A percentile compares a stretch with the other conserved stretches of the same genome.
Conservation (phyloP, 768 basidiomycete genomes). For the Termitomyces sp. region DNA sequence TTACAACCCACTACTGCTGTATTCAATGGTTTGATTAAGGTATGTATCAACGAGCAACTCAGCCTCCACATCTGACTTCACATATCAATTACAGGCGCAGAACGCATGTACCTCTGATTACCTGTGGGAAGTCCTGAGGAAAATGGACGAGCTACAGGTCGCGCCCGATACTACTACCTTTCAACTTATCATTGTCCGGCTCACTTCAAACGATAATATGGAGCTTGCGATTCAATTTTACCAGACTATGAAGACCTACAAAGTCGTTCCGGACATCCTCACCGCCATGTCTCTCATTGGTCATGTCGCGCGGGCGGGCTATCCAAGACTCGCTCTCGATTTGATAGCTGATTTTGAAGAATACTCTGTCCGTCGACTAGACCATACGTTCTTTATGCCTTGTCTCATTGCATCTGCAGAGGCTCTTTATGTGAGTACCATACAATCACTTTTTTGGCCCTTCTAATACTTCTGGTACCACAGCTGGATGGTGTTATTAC, state of each 20-base stretch:
- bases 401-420: slow-evolving; percentile 68
- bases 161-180: slow-evolving; percentile 54
- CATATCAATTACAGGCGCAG: slow-evolving; percentile 40
- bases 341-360: slow-evolving; percentile 62
- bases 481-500: slow-evolving; percentile 66
- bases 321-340: slow-evolving; percentile 71
- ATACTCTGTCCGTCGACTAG: slow-evolving; percentile 51
- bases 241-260: slow-evolving; percentile 52
- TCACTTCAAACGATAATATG: slow-evolving; percentile 46
- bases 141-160: slow-evolving; percentile 52
- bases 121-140: slow-evolving; percentile 50
- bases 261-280: slow-evolving; percentile 48
- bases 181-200: slow-evolving; percentile 49
- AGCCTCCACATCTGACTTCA: slow-evolving; percentile 7
- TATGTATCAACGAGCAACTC: slow-evolving; percentile 26
- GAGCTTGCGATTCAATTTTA: slow-evolving; percentile 67
- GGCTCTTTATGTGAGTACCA: slow-evolving; percentile 58
- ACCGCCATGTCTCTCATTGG: slow-evolving; percentile 53
- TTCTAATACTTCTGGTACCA: slow-evolving; percentile 5
- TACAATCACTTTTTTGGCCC: neutral
- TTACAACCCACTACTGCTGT: slow-evolving; percentile 49
- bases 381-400: slow-evolving; percentile 57
- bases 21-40: slow-evolving; percentile 62
- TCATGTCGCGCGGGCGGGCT: slow-evolving; percentile 50
- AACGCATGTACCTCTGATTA: slow-evolving; percentile 36